Percentiles rank a stretch among this genome's conserved stretches.
Evolutionary conservation across 495 filamentous ascomycete genomes (phyloP).

Genomic region (Trichocladium uniseriatum): DNA sequence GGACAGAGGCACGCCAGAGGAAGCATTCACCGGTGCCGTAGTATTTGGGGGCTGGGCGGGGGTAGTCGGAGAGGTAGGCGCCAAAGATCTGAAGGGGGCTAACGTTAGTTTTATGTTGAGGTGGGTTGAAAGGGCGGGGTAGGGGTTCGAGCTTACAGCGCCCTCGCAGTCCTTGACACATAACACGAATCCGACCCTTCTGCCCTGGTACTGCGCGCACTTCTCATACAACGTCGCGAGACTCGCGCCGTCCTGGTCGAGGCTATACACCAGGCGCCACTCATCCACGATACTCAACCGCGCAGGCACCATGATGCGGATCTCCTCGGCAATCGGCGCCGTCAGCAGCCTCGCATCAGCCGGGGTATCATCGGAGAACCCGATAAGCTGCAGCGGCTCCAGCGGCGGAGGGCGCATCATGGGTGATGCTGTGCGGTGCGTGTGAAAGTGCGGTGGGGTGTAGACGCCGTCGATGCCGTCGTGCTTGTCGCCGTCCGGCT

Average conservation of each 20-base stretch:
- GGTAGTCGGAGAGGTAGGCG: slow-evolving; percentile 84
- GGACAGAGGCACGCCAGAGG: slow-evolving; percentile 74
- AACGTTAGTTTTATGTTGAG: too few relatives aligned
- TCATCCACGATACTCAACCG: slow-evolving; percentile 77
- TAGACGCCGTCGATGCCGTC: slow-evolving; percentile 35
- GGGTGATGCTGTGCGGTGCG: slow-evolving; percentile 27
- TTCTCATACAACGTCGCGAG: slow-evolving; percentile 79
- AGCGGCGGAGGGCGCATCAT: slow-evolving; percentile 35
- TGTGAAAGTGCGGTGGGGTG: slow-evolving; percentile 23
- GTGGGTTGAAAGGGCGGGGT: neutral
- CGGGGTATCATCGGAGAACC: slow-evolving; percentile 33
- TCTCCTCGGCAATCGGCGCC: slow-evolving; percentile 78
- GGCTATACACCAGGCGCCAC: slow-evolving; percentile 78
- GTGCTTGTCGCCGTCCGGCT: slow-evolving; percentile 12
- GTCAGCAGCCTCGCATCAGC: slow-evolving; percentile 47
- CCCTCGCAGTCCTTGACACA: slow-evolving; percentile 69
- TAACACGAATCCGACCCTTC: slow-evolving; percentile 75
- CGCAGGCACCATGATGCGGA: slow-evolving; percentile 77
- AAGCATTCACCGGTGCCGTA: slow-evolving; percentile 97
- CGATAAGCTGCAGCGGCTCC: slow-evolving; percentile 34
- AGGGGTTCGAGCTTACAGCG: slow-evolving; percentile 48
- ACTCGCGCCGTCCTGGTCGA: slow-evolving; percentile 89
- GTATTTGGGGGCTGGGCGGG: slow-evolving; percentile 71
- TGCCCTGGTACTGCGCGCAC: slow-evolving; percentile 50
- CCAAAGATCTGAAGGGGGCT: slow-evolving; percentile 72